Conservation (phyloP, 768 basidiomycete species). For the Agrocybe pediades region DNA sequence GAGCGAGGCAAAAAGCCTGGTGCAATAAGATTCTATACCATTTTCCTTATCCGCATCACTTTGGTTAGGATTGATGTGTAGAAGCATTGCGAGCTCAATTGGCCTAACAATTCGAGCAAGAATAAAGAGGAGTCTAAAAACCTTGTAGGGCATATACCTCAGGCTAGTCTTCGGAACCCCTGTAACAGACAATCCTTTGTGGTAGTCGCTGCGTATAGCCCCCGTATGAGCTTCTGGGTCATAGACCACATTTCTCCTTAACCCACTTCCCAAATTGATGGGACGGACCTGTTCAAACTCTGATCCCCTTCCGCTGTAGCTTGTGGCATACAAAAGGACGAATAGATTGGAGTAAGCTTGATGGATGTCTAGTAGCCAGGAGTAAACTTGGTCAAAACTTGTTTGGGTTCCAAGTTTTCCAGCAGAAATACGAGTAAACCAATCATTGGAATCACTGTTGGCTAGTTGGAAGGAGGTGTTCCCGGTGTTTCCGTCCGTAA, state of each 20-base stretch:
- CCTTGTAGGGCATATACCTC: not conserved
- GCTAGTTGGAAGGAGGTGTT: too few relatives aligned
- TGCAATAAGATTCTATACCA: not conserved
- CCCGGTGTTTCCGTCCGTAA: too few relatives aligned
- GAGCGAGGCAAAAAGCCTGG: not conserved
- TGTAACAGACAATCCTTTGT: not conserved
- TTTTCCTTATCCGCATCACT: not conserved
- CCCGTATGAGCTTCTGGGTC: not conserved
- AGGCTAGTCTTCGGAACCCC: not conserved
- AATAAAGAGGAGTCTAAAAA: slow-evolving; percentile 1
- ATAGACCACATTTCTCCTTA: not conserved
- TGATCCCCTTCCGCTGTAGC: not conserved
- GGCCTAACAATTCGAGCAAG: not conserved
- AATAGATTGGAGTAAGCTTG: not conserved
- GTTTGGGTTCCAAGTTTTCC: not conserved
- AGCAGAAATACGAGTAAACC: not conserved
- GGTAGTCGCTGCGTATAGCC: not conserved
- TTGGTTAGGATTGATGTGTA: not conserved
- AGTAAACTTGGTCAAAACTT: not conserved
- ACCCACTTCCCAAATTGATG: not conserved
- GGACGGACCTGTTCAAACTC: not conserved
- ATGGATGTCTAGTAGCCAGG: not conserved
- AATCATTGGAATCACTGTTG: not conserved
- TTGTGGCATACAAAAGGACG: not conserved
- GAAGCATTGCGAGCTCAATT: slow-evolving; percentile 1